Conservation (phyloP, 495 filamentous ascomycete species). For the Tuber melanosporum region DNA sequence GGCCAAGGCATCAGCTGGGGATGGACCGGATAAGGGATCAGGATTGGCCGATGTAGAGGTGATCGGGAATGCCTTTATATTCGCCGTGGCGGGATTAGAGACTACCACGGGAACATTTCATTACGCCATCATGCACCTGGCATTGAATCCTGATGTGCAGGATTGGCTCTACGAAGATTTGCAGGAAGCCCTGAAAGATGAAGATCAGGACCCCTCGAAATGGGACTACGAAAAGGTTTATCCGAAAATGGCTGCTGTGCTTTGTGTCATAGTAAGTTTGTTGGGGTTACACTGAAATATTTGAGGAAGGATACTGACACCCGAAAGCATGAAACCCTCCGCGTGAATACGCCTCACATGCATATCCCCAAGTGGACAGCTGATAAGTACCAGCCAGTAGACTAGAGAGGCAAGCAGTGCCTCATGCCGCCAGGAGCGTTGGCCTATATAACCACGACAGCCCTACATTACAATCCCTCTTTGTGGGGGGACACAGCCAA, state of each 20-base stretch:
- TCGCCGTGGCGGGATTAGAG: constrained; percentile 51
- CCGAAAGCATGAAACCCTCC: constrained; percentile 45
- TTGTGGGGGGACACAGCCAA: constrained; percentile 47
- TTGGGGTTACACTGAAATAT: background rate
- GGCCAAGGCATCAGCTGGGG: constrained; percentile 15
- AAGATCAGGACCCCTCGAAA: constrained; percentile 32
- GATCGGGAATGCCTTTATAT: constrained; percentile 49
- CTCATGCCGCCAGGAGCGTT: constrained; percentile 43
- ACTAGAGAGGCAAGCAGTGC: constrained; percentile 33
- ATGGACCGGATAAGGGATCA: constrained; percentile 13
- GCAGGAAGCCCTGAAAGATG: constrained; percentile 43
- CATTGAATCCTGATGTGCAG: constrained; percentile 45
- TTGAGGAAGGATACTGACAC: background rate
- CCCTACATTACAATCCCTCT: constrained; percentile 45
- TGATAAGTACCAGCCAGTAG: constrained; percentile 27
- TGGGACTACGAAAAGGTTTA: constrained; percentile 45
- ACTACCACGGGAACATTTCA: constrained; percentile 48
- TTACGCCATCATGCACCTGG: constrained; percentile 46
- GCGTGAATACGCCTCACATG: constrained; percentile 45
- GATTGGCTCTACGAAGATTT: constrained; percentile 47
- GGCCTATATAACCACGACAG: constrained; percentile 43
- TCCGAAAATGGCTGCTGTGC: constrained; percentile 43
- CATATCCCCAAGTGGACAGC: constrained; percentile 45
- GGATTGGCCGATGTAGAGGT: constrained; percentile 45
- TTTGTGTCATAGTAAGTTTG: constrained; percentile 45